These are phyloP conservation scores for Fusarium veterinarium DNA, from an alignment of 2,329 filamentous ascomycete species.

Conservation along the genomic window DNA sequence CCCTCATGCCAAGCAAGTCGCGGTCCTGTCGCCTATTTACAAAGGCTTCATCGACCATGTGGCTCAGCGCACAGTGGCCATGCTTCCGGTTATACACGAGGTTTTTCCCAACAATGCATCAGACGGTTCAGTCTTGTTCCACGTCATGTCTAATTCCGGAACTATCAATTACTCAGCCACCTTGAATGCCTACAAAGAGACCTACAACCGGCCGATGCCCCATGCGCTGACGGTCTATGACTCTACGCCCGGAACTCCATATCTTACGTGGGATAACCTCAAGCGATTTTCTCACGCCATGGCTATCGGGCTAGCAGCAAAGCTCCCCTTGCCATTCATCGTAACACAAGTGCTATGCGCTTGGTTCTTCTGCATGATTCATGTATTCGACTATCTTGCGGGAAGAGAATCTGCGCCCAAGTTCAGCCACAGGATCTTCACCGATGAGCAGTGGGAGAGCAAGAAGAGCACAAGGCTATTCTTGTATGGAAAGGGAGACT, in stretches of 20 bases:
- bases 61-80: neutral
- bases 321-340: neutral
- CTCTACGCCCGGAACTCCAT: neutral
- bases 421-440: constrained; percentile 4
- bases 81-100: constrained; percentile 1
- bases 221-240: constrained; percentile 1
- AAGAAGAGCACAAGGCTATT: neutral
- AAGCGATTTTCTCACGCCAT: constrained; percentile 12
- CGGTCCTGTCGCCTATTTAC: neutral
- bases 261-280: neutral
- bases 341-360: neutral
- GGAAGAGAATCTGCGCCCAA: neutral
- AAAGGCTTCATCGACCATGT: constrained; percentile 9
- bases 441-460: neutral
- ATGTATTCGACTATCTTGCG: neutral
- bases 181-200: constrained; percentile 3
- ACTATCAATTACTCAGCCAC: neutral
- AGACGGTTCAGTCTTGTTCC: neutral
- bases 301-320: neutral
- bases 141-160: constrained; percentile 6
- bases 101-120: accelerated
- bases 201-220: neutral
- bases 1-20: neutral
- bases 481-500: neutral
- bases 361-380: neutral